Conservation (phyloP, 2,329 filamentous ascomycete species). For the Nemania sp. region DNA sequence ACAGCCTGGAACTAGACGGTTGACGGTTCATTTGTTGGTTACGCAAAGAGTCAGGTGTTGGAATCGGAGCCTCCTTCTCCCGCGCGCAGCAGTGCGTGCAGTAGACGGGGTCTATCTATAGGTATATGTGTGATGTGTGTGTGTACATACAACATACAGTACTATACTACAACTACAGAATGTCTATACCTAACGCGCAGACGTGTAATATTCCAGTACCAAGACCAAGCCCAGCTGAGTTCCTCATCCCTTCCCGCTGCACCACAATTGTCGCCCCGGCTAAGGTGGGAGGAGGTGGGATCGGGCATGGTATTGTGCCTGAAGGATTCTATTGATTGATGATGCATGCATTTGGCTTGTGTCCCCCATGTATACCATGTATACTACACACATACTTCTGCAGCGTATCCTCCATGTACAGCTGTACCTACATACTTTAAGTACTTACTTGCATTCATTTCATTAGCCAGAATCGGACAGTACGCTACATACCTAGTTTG, state of each 20-base stretch:
- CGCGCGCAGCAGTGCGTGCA: too few relatives aligned
- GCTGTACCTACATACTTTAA: background rate
- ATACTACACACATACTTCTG: too few relatives aligned
- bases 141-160: too few relatives aligned
- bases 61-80: background rate
- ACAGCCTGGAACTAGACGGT: background rate
- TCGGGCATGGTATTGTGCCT: constrained; percentile 30
- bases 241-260: constrained; percentile 17
- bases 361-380: background rate
- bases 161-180: background rate
- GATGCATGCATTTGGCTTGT: constrained; percentile 29
- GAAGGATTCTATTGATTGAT: constrained; percentile 34
- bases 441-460: too few relatives aligned
- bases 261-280: constrained; percentile 19
- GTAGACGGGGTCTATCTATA: background rate
- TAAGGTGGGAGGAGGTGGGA: constrained; percentile 23
- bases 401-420: background rate
- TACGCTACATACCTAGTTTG: background rate
- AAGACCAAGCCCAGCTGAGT: constrained; percentile 20
- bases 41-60: background rate
- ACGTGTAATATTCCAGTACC: background rate
- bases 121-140: too few relatives aligned
- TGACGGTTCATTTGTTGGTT: background rate
- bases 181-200: background rate
- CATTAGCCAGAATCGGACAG: too few relatives aligned